Evolutionary conservation across 2,329 filamentous ascomycete genomes (phyloP), one percentile per base, ranked within the genome.

Genomic region (Orbilia ellipsospora): DNA sequence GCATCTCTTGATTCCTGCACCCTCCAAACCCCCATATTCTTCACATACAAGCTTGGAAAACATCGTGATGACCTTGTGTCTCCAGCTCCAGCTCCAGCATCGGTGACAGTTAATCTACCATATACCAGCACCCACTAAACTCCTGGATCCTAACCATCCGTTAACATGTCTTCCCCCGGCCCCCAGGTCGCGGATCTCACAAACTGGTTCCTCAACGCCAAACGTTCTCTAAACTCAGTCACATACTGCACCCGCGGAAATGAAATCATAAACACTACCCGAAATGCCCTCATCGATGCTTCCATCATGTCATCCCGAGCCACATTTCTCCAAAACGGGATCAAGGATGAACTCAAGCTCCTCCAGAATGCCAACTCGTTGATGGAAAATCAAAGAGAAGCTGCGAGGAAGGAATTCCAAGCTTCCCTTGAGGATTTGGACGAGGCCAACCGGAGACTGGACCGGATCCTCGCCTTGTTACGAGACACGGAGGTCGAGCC

Each of bases 401-500:
- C 31, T 55, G 78, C 68, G n/a, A 65, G 69, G 36, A 69, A 70
- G 44, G 77, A 79, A 18, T 79, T 80, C 40, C 31, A 75, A 36
- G 45, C 69, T 55, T 67, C 63, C 55, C 20, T 77, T 20, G 63
- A 50, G 62, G 26, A 75, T 48, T 42, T 78, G 55, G 52, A 69
- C 26, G 66, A 64, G 18, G 59, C 78, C 59, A 61, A 67, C 61
- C 52, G 66, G 44, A 57, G 85, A 40, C 83, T 91, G 42, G 85
- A 86, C 77, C 83, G 84, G 51, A 89, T 87, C 0, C 81, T 90
- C 56, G 83, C 85, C 42, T 81, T 84, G 2, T 83, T 91, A 55
- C 84, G 85, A 55, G 84, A 86, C 28, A 90, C 88, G 0, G 84
- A 86, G 50, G 87, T 90, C 26, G 87, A 90, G 77, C 80, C 85